Base-by-base conservation (phyloP, 2,329 filamentous ascomycete species). In the Exophiala sp. region DNA sequence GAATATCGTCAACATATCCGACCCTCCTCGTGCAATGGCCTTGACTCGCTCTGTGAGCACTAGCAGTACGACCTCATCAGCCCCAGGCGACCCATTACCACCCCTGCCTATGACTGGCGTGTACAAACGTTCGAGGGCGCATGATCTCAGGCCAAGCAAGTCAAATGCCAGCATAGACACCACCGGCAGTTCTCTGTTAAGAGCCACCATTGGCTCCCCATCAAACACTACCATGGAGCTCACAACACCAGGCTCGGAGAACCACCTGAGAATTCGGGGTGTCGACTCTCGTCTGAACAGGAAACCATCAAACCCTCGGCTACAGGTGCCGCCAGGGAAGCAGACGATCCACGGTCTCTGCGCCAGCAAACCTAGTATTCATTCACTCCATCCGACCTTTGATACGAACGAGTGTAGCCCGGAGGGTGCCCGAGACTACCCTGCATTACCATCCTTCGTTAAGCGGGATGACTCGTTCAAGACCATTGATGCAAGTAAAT, bases 31-130 rank as follows among this genome's bases (percentile, higher is more conserved):
- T 56, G 21, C 55, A 56, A 19, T 55, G 59, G 11, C 46, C 50
- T 21, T 63, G 60, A 22, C 61, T 64, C 47, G 59, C 54, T 29
- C 48, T 53, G 24, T 59, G 55, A 23, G 40, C 53, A 22, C 61
- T 63, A 35, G 10, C 61, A 50, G 66, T 62, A 52, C 62, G 1
- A 54, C 65, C 19, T 67, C 68, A 24, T 50, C 56, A 6, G 62
- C 60, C 23, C 68, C 69, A 11, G 64, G 67, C 13, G 63, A 65
- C 29, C 64, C 68, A 2, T 57, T 70, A 27, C 69, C 68, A 18
- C 64, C 67, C 4, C 60, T 65, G 27, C 68, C 67, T 6, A 32
- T 34, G 9, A 45, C 47, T 2, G 34, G 48, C 18, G 22, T 30
- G 22, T 38, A 43, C 40, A 38, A 45, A 13, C 41, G 9, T 14